A percentile compares a stretch with the other conserved stretches of the same genome.
Conservation (phyloP, 2,329 filamentous ascomycete genomes). For the Ophiostoma novo-ulmi region DNA sequence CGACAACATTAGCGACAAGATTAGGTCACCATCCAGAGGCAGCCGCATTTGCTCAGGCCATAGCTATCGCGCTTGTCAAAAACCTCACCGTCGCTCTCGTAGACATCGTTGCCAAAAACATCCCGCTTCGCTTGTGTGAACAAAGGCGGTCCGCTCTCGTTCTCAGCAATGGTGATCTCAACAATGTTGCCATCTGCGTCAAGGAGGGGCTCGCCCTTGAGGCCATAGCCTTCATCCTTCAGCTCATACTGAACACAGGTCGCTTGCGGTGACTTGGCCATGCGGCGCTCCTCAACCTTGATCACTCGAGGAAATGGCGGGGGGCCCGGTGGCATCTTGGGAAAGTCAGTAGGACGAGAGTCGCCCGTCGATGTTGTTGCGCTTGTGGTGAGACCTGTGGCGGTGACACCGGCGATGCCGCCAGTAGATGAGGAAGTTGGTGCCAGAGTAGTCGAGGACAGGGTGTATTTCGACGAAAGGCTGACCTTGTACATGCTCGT, state of each 20-base stretch:
- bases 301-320: conserved; percentile 48
- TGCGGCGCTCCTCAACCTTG: conserved; percentile 52
- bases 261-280: conserved; percentile 36
- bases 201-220: conserved; percentile 34
- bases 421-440: background rate
- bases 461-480: conserved; percentile 21
- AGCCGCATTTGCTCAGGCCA: conserved; percentile 49
- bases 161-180: conserved; percentile 43
- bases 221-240: conserved; percentile 34
- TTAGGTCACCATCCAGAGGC: conserved; percentile 49
- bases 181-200: conserved; percentile 40
- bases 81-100: conserved; percentile 13
- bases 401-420: background rate
- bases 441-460: background rate
- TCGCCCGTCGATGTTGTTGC: conserved; percentile 22
- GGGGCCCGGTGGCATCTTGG: background rate
- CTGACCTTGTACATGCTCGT: conserved; percentile 35
- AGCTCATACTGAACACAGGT: conserved; percentile 49
- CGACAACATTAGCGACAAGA: conserved; percentile 19
- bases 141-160: conserved; percentile 29
- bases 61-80: conserved; percentile 27
- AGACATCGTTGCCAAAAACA: background rate
- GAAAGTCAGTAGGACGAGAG: conserved; percentile 16
- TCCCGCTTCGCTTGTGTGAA: conserved; percentile 16
- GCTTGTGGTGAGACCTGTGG: background rate